Conservation (phyloP, 1,284 basidiomycete species). For the Austroboletus novae-zelandiae region DNA sequence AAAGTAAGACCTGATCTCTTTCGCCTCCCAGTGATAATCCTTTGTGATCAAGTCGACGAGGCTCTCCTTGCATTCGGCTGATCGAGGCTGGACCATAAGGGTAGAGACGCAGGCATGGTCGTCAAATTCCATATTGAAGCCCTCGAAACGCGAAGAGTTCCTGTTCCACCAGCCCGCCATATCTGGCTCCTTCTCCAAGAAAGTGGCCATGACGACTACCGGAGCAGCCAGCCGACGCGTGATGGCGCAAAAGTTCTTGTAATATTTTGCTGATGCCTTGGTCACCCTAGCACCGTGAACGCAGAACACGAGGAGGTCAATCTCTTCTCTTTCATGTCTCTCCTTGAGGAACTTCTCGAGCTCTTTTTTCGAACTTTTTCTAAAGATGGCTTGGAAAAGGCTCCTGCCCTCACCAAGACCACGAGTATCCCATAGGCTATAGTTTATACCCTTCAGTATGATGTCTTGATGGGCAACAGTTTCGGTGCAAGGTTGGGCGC, state of each 20-base stretch:
- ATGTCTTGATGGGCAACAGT: conserved; percentile 9
- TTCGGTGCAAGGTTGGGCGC: conserved; percentile 24
- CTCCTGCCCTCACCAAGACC: conserved; percentile 20
- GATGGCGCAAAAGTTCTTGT: conserved; percentile 21
- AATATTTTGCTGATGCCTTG: conserved; percentile 16
- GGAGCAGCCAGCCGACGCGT: conserved; percentile 25
- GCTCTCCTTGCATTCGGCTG: conserved; percentile 12
- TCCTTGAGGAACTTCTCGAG: conserved; percentile 23
- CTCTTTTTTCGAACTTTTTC: conserved; percentile 10
- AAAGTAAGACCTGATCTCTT: conserved; percentile 14
- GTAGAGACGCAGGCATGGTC: conserved; percentile 26
- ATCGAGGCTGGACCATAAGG: conserved; percentile 9
- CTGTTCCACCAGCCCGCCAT: conserved; percentile 31
- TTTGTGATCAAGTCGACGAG: conserved; percentile 15
- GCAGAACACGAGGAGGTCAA: conserved; percentile 33
- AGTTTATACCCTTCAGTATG: conserved; percentile 9
- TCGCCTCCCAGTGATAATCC: conserved; percentile 9
- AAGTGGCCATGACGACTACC: conserved; percentile 26
- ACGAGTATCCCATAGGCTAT: conserved; percentile 30
- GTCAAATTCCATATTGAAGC: conserved; percentile 22
- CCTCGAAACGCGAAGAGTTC: conserved; percentile 10
- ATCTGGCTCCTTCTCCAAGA: conserved; percentile 14
- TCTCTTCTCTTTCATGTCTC: conserved; percentile 15
- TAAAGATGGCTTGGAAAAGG: conserved; percentile 10
- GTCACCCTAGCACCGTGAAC: conserved; percentile 24